Conservation (phyloP, 306 rosid species). For the Cucumis sativus region DNA sequence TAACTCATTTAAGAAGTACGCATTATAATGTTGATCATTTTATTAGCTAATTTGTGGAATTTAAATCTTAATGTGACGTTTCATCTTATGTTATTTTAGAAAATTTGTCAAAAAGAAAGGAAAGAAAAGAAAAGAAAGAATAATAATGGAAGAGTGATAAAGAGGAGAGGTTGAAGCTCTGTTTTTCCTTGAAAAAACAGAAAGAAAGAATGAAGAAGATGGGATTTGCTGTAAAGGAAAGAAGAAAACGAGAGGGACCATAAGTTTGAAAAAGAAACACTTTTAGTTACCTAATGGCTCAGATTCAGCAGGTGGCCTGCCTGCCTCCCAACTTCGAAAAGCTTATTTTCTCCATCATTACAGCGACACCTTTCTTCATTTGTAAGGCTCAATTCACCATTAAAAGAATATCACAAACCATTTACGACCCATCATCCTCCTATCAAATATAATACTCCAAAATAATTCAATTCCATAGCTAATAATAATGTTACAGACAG, state of each 20-base stretch:
- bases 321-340: slow-evolving; percentile 3
- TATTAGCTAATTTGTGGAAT: background rate
- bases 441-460: background rate
- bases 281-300: background rate
- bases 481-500: background rate
- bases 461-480: background rate
- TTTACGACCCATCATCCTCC: slow-evolving; percentile 1
- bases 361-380: slow-evolving; percentile 10
- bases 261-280: background rate
- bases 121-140: background rate
- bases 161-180: background rate
- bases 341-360: background rate
- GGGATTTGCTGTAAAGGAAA: slow-evolving; percentile 11
- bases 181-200: slow-evolving; percentile 4
- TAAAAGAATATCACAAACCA: background rate
- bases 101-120: background rate
- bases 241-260: background rate
- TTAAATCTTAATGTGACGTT: background rate
- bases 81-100: background rate
- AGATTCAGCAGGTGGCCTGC: slow-evolving; percentile 9
- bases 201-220: slow-evolving; percentile 1
- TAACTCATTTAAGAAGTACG: background rate
- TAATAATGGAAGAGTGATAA: background rate
- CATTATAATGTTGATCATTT: background rate
- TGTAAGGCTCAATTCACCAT: background rate